Evolutionary conservation across 805 yeast species (phyloP), one percentile per base, ranked within the genome.

Genomic region (Lachancea sp.): DNA sequence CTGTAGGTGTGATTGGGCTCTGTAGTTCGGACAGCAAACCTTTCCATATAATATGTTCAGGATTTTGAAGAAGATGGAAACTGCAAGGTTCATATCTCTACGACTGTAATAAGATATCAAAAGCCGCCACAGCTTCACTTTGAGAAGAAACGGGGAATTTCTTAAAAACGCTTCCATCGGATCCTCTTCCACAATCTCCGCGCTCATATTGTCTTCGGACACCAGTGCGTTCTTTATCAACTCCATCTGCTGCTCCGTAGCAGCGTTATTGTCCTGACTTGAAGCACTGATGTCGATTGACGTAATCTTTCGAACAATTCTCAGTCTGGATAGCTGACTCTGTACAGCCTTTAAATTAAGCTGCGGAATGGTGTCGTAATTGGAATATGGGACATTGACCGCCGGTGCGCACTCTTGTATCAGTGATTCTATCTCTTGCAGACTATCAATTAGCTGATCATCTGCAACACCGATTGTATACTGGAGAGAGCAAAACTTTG

Each of bases 41-140:
- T 72, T 75, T 0, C 57, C 51, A 1, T 73, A 53, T 17, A 84
- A 60, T 16, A 78, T 64, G 1, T 60, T 56, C 2, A 87, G 47
- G 12, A 77, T 75, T 22, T 67, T 69, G 36, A 76, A 77, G 51
- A 82, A 75, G 0, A 85, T 80, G 15, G 55, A 52, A 33, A 72
- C 68, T 29, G 73, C 70, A 19, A 72, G 69, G 0, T 61, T 60
- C 2, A 63, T 35, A 18, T 66, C 55, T 1, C 48, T 27, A 7
- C 43, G 54, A 2, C 57, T 58, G 53, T 83, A 85, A 45, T 74
- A 73, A 50, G 74, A 77, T 39, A 87, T 71, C 15, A 90, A 66
- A 19, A 83, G 72, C 27, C 77, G 78, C 95, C 97, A 90, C 2
- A 93, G 64, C 44, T 81, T 81, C 32, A 89, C 65, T 45, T 77